Evolutionary conservation across 345 rosid genomes (phyloP).

Genomic region (Pistacia integerrima): DNA sequence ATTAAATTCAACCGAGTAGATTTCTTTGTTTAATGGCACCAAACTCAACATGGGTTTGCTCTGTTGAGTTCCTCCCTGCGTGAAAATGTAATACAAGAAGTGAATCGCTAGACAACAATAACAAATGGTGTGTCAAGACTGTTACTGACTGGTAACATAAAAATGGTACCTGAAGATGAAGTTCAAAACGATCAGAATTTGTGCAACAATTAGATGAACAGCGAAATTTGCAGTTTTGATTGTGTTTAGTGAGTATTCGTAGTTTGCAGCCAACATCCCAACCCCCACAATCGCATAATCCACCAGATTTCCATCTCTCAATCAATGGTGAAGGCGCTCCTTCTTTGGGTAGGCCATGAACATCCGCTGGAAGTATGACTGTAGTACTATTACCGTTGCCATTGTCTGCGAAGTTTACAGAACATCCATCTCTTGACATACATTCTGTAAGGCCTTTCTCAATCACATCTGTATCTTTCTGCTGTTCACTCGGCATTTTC

Average conservation of each 20-base stretch:
- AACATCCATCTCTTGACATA: conserved; percentile 24
- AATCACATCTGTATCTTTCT: conserved; percentile 14
- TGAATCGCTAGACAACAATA: neutral
- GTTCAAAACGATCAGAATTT: conserved; percentile 42
- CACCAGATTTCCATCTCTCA: conserved; percentile 74
- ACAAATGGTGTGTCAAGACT: neutral
- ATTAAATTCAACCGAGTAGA: conserved; percentile 64
- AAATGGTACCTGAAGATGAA: conserved; percentile 56
- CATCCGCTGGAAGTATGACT: conserved; percentile 75
- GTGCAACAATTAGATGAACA: conserved; percentile 22
- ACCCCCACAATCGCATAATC: conserved; percentile 92
- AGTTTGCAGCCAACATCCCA: conserved; percentile 94
- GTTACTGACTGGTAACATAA: neutral
- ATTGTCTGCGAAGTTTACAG: conserved; percentile 31
- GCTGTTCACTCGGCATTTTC: conserved; percentile 30
- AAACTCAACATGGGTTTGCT: conserved; percentile 54
- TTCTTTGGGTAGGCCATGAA: conserved; percentile 68
- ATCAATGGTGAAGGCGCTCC: conserved; percentile 68
- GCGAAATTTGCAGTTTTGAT: conserved; percentile 23
- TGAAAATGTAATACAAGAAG: conserved; percentile 4
- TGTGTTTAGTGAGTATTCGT: conserved; percentile 45
- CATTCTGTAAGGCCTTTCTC: conserved; percentile 21
- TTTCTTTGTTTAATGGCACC: conserved; percentile 51
- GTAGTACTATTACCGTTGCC: conserved; percentile 26
- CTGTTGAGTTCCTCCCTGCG: conserved; percentile 43